Conservation (phyloP, 768 basidiomycete genomes). For the Tulasnella sp. region DNA sequence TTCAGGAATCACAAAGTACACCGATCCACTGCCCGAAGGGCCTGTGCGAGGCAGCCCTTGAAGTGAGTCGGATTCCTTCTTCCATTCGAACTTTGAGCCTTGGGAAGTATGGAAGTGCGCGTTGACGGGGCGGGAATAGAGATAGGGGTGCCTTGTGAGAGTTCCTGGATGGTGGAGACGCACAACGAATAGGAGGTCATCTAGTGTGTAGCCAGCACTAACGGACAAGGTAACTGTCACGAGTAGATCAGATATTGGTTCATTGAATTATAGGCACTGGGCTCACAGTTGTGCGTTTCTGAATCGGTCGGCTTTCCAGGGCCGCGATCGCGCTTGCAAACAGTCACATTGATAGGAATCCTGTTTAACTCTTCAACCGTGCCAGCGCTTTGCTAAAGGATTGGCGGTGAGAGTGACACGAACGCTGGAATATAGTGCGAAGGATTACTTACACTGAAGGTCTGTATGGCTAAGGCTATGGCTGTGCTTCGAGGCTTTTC, state of each 20-base stretch:
- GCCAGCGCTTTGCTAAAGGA: background rate
- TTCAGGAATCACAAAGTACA: background rate
- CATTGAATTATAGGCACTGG: background rate
- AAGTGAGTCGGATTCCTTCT: background rate
- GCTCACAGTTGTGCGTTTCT: background rate
- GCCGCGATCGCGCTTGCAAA: background rate
- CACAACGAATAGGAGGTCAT: background rate
- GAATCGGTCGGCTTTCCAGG: background rate
- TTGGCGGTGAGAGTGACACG: background rate
- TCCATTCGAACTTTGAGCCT: conserved; percentile 5
- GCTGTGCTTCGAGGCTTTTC: background rate
- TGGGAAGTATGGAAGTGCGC: background rate
- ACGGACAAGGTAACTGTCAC: background rate
- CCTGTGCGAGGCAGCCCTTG: background rate
- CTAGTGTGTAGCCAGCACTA: background rate
- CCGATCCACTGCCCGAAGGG: background rate
- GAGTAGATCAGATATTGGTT: background rate
- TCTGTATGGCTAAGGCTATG: background rate
- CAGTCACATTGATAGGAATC: background rate
- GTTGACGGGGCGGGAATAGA: background rate
- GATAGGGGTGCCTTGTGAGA: background rate
- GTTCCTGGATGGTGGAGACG: background rate
- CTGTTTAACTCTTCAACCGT: background rate
- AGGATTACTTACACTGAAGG: background rate
- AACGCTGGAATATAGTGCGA: background rate